Conservation (phyloP, 2,329 filamentous ascomycete genomes). For the Xylariaceae sp. region DNA sequence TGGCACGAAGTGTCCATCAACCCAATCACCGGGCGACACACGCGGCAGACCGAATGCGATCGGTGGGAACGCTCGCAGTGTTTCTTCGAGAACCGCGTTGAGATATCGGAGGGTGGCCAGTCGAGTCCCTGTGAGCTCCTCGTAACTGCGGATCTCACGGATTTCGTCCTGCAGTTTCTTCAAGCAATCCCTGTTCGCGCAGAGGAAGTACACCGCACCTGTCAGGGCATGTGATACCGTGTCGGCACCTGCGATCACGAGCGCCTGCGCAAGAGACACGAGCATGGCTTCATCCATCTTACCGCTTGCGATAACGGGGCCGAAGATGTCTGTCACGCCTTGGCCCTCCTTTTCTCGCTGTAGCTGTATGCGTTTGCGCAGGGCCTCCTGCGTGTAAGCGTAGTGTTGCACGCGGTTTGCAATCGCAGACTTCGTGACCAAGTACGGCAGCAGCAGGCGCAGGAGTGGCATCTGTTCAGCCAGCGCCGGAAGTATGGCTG, state of each 20-base stretch:
- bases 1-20: conserved; percentile 27
- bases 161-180: conserved; percentile 27
- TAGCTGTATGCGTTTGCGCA: conserved; percentile 21
- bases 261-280: conserved; percentile 22
- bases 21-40: conserved; percentile 23
- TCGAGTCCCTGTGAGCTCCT: conserved; percentile 20
- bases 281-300: conserved; percentile 20
- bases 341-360: conserved; percentile 9
- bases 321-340: conserved; percentile 11
- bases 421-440: conserved; percentile 21
- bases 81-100: conserved; percentile 27
- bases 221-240: conserved; percentile 38
- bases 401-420: conserved; percentile 22
- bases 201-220: conserved; percentile 35
- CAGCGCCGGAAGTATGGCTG: conserved; percentile 21
- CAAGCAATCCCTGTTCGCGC: conserved; percentile 32
- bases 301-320: conserved; percentile 11
- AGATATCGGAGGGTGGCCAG: conserved; percentile 22
- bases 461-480: conserved; percentile 19
- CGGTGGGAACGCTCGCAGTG: conserved; percentile 24
- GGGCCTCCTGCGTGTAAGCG: conserved; percentile 21
- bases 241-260: conserved; percentile 39
- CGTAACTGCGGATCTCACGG: conserved; percentile 25
- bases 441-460: conserved; percentile 17
- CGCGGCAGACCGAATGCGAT: conserved; percentile 27